Percentiles rank a stretch among this genome's conserved stretches.
Evolutionary conservation across 2,329 filamentous ascomycete genomes (phyloP).

Genomic region (Aspergillus fructus): DNA sequence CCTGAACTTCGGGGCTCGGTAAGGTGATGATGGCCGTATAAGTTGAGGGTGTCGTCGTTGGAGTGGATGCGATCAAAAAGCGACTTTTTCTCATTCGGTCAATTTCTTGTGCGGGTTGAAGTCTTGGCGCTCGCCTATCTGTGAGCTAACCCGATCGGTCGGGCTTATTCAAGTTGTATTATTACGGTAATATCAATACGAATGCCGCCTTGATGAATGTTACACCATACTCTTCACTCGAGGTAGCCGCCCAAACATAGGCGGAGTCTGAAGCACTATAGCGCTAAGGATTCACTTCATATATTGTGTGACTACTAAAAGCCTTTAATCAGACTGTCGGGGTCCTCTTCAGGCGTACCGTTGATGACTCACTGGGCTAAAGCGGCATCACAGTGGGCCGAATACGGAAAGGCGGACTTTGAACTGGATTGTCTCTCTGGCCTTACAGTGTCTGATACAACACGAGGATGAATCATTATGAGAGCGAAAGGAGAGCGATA

Average conservation of each 20-base stretch:
- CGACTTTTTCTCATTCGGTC: constrained; percentile 11
- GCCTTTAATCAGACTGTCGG: background rate
- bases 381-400: background rate
- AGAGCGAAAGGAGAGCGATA: background rate
- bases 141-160: constrained; percentile 32
- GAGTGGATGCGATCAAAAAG: constrained; percentile 15
- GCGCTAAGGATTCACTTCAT: background rate
- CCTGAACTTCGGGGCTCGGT: constrained; percentile 75
- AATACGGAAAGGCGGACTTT: background rate
- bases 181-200: background rate
- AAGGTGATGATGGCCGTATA: constrained; percentile 67
- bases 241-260: background rate
- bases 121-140: constrained; percentile 42
- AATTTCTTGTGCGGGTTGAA: constrained; percentile 27
- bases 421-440: background rate
- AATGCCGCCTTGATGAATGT: background rate
- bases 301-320: background rate
- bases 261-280: background rate
- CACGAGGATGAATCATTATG: constrained; percentile 5
- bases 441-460: background rate
- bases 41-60: constrained; percentile 3
- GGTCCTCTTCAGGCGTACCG: background rate
- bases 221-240: too few species aligned
- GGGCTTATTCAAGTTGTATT: constrained; percentile 10
- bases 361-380: background rate